phyloP scores from a whole-genome alignment of 2,329 filamentous ascomycete species.

The Penicillium sp. region DNA sequence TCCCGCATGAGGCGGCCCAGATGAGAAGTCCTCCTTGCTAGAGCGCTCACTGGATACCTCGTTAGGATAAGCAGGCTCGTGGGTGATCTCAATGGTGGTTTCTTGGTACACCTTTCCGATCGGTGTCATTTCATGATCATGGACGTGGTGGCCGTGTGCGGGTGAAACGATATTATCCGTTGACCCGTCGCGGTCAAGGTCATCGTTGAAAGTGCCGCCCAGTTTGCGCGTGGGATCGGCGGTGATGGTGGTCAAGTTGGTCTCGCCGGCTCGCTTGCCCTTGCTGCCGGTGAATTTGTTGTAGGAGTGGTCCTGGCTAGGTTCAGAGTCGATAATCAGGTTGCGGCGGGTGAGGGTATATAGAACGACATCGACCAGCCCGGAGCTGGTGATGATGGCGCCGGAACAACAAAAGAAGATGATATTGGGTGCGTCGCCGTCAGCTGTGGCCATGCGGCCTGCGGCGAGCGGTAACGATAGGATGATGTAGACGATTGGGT shows the following conservation, averaged over 20 bases:
- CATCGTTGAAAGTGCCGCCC: slow-evolving; percentile 25
- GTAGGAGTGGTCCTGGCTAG: slow-evolving; percentile 38
- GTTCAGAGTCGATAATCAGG: slow-evolving; percentile 53
- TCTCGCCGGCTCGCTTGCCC: slow-evolving; percentile 24
- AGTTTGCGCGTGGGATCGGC: slow-evolving; percentile 26
- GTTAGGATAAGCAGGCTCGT: slow-evolving; percentile 34
- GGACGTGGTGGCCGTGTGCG: not conserved
- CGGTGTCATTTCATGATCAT: slow-evolving; percentile 28
- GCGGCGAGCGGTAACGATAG: slow-evolving; percentile 62
- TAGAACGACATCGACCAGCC: slow-evolving; percentile 58
- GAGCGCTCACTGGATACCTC: slow-evolving; percentile 27
- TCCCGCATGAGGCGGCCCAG: slow-evolving; percentile 13
- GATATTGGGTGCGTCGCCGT: slow-evolving; percentile 32
- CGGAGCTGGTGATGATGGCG: slow-evolving; percentile 57
- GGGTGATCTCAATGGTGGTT: slow-evolving; percentile 45
- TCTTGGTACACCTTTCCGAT: slow-evolving; percentile 45
- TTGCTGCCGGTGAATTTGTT: slow-evolving; percentile 31
- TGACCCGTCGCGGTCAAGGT: slow-evolving; percentile 43
- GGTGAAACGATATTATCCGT: slow-evolving; percentile 45
- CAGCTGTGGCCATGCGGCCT: slow-evolving; percentile 44
- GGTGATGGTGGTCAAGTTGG: slow-evolving; percentile 33
- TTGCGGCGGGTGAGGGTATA: slow-evolving; percentile 58
- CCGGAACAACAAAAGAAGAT: slow-evolving; percentile 53
- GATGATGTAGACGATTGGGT: slow-evolving; percentile 56
- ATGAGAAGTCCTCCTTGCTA: slow-evolving; percentile 26